Percentiles rank a stretch among this genome's conserved stretches.
Conservation (phyloP, 2,329 filamentous ascomycete genomes). For the Alternaria viburni region DNA sequence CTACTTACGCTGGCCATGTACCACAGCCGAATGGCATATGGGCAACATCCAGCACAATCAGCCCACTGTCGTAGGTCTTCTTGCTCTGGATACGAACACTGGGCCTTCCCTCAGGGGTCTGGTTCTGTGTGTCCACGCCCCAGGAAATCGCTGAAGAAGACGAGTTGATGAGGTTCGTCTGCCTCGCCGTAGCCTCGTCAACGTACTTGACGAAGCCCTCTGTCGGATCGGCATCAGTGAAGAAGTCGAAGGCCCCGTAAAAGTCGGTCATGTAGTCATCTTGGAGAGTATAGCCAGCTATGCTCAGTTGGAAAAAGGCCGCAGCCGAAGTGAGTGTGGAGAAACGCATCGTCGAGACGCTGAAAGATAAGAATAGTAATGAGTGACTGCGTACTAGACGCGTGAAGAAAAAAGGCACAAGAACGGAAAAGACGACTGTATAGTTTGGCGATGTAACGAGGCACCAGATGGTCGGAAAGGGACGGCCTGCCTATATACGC, state of each 20-base stretch:
- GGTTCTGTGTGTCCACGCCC: slow-evolving; percentile 53
- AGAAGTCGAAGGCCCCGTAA: slow-evolving; percentile 55
- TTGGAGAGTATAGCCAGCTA: slow-evolving; percentile 50
- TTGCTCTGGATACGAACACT: slow-evolving; percentile 57
- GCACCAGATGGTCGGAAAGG: slow-evolving; percentile 14
- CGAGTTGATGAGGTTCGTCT: slow-evolving; percentile 50
- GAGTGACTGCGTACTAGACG: slow-evolving; percentile 46
- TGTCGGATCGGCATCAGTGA: slow-evolving; percentile 53
- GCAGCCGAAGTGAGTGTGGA: slow-evolving; percentile 42
- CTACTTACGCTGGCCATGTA: slow-evolving; percentile 56
- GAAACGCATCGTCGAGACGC: slow-evolving; percentile 45
- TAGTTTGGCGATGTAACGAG: slow-evolving; percentile 17
- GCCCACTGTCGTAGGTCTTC: slow-evolving; percentile 54
- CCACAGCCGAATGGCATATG: slow-evolving; percentile 61
- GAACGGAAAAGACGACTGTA: slow-evolving; percentile 26
- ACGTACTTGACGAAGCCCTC: slow-evolving; percentile 53
- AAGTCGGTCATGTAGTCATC: slow-evolving; percentile 53
- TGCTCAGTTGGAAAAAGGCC: slow-evolving; percentile 43
- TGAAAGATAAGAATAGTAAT: slow-evolving; percentile 26
- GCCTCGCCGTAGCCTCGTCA: slow-evolving; percentile 45
- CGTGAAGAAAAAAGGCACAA: slow-evolving; percentile 29
- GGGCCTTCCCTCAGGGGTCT: slow-evolving; percentile 49
- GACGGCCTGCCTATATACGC: slow-evolving; percentile 32
- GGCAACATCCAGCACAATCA: slow-evolving; percentile 58
- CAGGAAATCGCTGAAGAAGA: slow-evolving; percentile 50